A percentile compares a stretch with the other conserved stretches of the same genome.
phyloP scores from a whole-genome alignment of 2,329 filamentous ascomycete genomes.

The Aspergillus ustus region DNA sequence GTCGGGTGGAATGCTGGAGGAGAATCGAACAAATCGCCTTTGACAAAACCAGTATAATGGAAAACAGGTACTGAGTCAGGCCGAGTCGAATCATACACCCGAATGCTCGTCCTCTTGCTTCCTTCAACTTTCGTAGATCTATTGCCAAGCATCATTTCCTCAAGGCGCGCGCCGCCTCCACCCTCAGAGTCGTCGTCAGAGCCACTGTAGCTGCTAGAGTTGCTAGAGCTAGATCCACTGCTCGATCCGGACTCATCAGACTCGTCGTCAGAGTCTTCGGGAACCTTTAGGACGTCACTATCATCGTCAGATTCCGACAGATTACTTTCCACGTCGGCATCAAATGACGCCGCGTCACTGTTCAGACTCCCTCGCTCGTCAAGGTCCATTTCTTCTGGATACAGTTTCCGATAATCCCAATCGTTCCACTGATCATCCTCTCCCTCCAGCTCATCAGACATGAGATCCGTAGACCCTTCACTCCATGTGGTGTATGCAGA shows the following conservation, averaged over 20 bases:
- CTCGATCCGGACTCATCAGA: no score
- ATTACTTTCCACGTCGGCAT: neutral
- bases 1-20: conserved; percentile 7
- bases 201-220: neutral
- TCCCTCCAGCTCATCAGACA: neutral
- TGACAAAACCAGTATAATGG: neutral
- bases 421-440: conserved; percentile 10
- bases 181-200: neutral
- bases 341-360: neutral
- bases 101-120: neutral
- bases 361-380: conserved; percentile 1
- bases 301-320: no score
- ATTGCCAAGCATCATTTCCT: neutral
- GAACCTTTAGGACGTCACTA: no score
- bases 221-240: no score
- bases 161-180: neutral
- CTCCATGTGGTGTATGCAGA: conserved; percentile 10
- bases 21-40: conserved; percentile 3
- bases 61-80: neutral
- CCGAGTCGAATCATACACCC: neutral
- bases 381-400: conserved; percentile 1
- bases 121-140: neutral
- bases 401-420: neutral
- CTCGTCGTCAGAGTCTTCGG: no score
- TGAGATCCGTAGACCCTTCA: conserved; percentile 1